Conservation (phyloP, 306 rosid genomes). For the Pyrus pyrifolia region DNA sequence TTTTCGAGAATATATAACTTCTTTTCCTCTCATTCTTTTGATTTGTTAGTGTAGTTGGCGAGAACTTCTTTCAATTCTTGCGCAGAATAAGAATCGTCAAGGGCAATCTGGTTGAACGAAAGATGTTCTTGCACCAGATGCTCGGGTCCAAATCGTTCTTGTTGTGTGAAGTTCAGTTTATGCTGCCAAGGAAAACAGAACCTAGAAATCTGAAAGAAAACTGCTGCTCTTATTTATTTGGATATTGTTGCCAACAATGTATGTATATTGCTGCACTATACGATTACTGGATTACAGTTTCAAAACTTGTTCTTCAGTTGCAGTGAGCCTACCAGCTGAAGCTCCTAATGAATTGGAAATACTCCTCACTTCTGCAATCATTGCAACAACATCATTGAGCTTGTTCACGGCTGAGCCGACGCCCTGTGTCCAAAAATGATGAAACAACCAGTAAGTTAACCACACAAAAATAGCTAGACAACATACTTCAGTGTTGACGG, state of each 20-base stretch:
- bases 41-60: background rate
- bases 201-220: background rate
- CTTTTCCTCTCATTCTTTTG: no score
- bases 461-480: background rate
- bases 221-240: background rate
- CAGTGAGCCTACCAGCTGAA: slow-evolving; percentile 14
- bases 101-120: background rate
- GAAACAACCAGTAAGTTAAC: background rate
- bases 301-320: slow-evolving; percentile 29
- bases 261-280: no score
- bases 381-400: slow-evolving; percentile 76
- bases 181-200: background rate
- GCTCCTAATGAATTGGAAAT: slow-evolving; percentile 58
- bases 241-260: no score
- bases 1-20: background rate
- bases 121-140: background rate
- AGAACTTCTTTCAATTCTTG: background rate
- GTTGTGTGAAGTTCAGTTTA: background rate
- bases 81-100: no score
- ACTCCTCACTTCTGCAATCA: slow-evolving; percentile 86
- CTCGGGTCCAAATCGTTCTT: background rate
- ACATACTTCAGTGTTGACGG: background rate
- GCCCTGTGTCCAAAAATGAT: slow-evolving; percentile 45
- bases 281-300: slow-evolving; percentile 13
- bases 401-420: slow-evolving; percentile 86